A percentile compares a stretch with the other conserved stretches of the same genome.
These are phyloP conservation scores for Trametes elegans DNA, from an alignment of 768 basidiomycete species.

Conservation along the genomic window DNA sequence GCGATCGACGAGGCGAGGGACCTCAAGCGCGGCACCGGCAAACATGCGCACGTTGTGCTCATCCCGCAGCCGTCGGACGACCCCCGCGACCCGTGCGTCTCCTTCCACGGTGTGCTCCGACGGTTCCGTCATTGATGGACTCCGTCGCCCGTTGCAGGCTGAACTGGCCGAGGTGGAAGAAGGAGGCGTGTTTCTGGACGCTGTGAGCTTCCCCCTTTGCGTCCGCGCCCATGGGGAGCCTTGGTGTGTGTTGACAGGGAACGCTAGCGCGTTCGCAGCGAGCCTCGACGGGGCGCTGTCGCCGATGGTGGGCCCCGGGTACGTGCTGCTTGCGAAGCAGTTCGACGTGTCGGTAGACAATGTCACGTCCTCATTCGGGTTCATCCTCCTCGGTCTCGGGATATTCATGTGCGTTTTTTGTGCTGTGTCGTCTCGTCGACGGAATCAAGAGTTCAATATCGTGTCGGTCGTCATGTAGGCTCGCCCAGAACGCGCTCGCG, in stretches of 20 bases:
- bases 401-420: slow-evolving; percentile 37
- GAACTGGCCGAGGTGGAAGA: slow-evolving; percentile 46
- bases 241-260: not conserved
- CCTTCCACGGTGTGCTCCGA: not conserved
- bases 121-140: not conserved
- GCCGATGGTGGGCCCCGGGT: slow-evolving; percentile 43
- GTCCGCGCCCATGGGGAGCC: not conserved
- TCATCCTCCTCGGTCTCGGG: slow-evolving; percentile 40
- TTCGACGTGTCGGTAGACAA: slow-evolving; percentile 42
- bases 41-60: slow-evolving; percentile 38
- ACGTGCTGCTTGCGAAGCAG: slow-evolving; percentile 39
- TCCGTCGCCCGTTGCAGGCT: slow-evolving; percentile 15
- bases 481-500: slow-evolving; percentile 38
- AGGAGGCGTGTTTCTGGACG: slow-evolving; percentile 46
- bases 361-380: slow-evolving; percentile 42
- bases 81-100: slow-evolving; percentile 40
- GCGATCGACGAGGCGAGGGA: slow-evolving; percentile 32
- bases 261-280: slow-evolving; percentile 39
- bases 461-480: too few species aligned
- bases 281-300: slow-evolving; percentile 43
- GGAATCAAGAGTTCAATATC: not conserved
- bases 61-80: slow-evolving; percentile 45
- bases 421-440: not conserved
- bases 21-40: slow-evolving; percentile 39
- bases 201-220: slow-evolving; percentile 27